Base-by-base conservation (phyloP, 441 rosid genomes). In the Raphanus hybrid region DNA sequence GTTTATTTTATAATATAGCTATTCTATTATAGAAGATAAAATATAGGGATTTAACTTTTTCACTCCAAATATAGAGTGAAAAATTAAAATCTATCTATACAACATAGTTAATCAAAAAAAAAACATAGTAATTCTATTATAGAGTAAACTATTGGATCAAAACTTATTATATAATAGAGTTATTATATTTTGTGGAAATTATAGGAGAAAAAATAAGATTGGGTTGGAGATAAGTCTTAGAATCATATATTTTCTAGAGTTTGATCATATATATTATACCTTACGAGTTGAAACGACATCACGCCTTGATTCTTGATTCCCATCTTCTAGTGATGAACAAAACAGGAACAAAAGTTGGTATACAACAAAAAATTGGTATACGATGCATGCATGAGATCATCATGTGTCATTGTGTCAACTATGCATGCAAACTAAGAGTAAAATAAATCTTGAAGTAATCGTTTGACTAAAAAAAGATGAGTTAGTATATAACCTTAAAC, bases 261-360 rank as follows among this genome's bases (percentile, higher is more conserved):
- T 60, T 61, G 20, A 34, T 35, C 48, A 63, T 45, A 20, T 6
- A 10, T 18, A 26, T 16, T n/a, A 41, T 71, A 71, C 81, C 81
- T 71, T 71, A 35, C 23, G 15, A 35, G 43, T 37, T 48, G 81
- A 66, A 59, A 67, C 12, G 64, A 50, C 27, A 50, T 67, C 73
- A 78, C 9, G 48, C 14, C 69, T 67, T 72, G 73, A 48, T 23
- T 50, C 69, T 59, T 72, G 73, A 67, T 35, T 66, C 27, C 27
- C 81, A 66, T 60, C 43, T 59, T 72, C 69, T 48, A 78, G 0
- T 59, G 39, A 55, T 18, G 59, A 67, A 48, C 23, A 65, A 66
- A 48, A 60, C 23, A 55, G 52, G 32, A 64, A 71, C 16, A 65
- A 77, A 8, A 43, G 32, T 62, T 61, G 10, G 35, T 75, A 35